Conservation (phyloP, 129 eudicot genomes). For the Chrysanthemum makinoi region DNA sequence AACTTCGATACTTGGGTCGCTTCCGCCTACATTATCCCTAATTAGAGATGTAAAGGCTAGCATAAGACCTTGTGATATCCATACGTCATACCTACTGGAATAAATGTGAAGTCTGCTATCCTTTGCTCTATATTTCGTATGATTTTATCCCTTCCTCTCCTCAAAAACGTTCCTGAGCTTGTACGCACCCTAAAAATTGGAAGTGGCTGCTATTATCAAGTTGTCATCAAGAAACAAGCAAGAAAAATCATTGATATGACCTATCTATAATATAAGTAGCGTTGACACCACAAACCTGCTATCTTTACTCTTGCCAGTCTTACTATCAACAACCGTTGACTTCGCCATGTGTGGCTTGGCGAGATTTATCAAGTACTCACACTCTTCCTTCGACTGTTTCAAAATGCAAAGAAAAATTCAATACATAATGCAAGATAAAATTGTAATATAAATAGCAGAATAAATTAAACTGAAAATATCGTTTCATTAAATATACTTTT, state of each 20-base stretch:
- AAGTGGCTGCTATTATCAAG: constrained; percentile 17
- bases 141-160: constrained; percentile 78
- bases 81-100: constrained; percentile 74
- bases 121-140: constrained; percentile 79
- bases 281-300: constrained; percentile 65
- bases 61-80: constrained; percentile 17
- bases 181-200: constrained; percentile 72
- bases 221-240: constrained; percentile 14
- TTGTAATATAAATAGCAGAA: background rate
- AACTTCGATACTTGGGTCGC: too few relatives aligned
- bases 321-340: constrained; percentile 96
- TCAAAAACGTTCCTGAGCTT: constrained; percentile 87
- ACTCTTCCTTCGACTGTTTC: constrained; percentile 62
- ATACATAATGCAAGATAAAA: constrained; percentile 5
- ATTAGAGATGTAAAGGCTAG: background rate
- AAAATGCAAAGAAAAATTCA: constrained; percentile 8
- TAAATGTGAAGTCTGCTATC: constrained; percentile 86
- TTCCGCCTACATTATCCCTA: too few relatives aligned
- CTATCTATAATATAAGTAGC: background rate
- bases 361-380: constrained; percentile 81
- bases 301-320: constrained; percentile 90
- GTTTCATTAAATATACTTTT: too few relatives aligned
- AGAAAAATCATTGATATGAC: constrained; percentile 12
- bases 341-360: constrained; percentile 87
- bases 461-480: too few relatives aligned